A percentile compares a stretch with the other conserved stretches of the same genome.
These are phyloP conservation scores for Bullera alba DNA, from an alignment of 768 basidiomycete species.

Conservation along the genomic window DNA sequence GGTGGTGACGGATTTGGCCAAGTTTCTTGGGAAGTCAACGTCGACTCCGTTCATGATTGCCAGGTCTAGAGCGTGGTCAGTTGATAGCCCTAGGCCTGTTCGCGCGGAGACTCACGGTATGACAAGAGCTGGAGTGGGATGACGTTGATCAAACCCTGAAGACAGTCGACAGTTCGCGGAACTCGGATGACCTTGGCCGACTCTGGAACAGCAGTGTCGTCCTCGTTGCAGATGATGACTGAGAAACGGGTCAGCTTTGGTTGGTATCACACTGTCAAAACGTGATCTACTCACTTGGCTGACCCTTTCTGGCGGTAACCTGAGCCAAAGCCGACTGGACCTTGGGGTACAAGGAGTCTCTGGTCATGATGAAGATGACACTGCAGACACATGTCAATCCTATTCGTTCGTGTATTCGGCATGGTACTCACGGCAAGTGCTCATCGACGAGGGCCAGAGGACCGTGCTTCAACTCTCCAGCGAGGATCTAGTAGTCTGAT, in stretches of 20 bases:
- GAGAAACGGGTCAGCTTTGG: slow-evolving; percentile 36
- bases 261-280: neutral
- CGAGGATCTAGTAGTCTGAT: slow-evolving; percentile 64
- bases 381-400: slow-evolving; percentile 19
- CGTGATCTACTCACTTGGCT: slow-evolving; percentile 47
- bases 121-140: slow-evolving; percentile 91
- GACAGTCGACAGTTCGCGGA: slow-evolving; percentile 84
- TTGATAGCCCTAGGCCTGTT: slow-evolving; percentile 1
- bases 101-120: slow-evolving; percentile 53
- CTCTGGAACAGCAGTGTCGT: slow-evolving; percentile 65
- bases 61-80: slow-evolving; percentile 52
- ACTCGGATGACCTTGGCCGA: slow-evolving; percentile 81
- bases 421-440: slow-evolving; percentile 63
- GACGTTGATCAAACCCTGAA: slow-evolving; percentile 94
- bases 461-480: slow-evolving; percentile 97
- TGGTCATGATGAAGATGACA: slow-evolving; percentile 97
- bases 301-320: slow-evolving; percentile 94
- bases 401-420: too few species aligned
- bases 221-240: slow-evolving; percentile 91
- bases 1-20: slow-evolving; percentile 51
- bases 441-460: slow-evolving; percentile 96
- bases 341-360: slow-evolving; percentile 96
- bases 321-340: slow-evolving; percentile 93
- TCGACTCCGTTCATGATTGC: slow-evolving; percentile 93
- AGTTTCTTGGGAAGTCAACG: slow-evolving; percentile 95